Percentiles rank a stretch among this genome's conserved stretches.
Evolutionary conservation across 1,139 yeast species (phyloP).

Genomic region (Yamadazyma triangularis): DNA sequence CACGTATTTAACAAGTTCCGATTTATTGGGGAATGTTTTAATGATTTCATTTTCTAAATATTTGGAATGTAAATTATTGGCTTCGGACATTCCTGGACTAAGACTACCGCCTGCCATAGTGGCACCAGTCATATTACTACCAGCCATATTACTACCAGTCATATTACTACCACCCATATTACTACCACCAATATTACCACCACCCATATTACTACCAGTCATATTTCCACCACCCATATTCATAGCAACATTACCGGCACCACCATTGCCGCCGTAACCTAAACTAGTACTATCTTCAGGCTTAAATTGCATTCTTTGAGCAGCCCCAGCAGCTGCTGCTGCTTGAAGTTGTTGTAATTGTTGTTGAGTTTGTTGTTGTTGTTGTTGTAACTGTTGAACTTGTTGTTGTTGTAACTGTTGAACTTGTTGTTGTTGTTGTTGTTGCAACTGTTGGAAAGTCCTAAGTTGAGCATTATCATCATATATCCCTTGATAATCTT

Average conservation of each 20-base stretch:
- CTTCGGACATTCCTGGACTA: slow-evolving; percentile 5
- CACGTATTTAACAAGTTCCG: slow-evolving; percentile 40
- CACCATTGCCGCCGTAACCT: too few species aligned
- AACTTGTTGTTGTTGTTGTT: slow-evolving; percentile 3
- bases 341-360: not conserved
- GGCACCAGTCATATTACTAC: slow-evolving; percentile 3
- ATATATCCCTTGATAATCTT: not conserved
- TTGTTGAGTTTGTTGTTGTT: not conserved
- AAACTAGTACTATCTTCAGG: too few species aligned
- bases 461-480: slow-evolving; percentile 3
- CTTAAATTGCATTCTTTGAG: not conserved
- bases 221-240: too few species aligned
- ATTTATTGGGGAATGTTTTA: slow-evolving; percentile 40
- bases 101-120: too few species aligned
- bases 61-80: slow-evolving; percentile 10
- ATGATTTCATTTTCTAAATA: slow-evolving; percentile 44
- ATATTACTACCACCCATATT: too few species aligned
- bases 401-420: slow-evolving; percentile 1
- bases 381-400: not conserved
- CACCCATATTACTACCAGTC: too few species aligned
- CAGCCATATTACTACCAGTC: too few species aligned
- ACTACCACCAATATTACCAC: too few species aligned
- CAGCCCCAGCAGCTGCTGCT: not conserved
- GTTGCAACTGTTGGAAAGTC: slow-evolving; percentile 3
- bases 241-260: too few species aligned